Conservation (phyloP, 83 land plant species). For the Picea engelmannii region DNA sequence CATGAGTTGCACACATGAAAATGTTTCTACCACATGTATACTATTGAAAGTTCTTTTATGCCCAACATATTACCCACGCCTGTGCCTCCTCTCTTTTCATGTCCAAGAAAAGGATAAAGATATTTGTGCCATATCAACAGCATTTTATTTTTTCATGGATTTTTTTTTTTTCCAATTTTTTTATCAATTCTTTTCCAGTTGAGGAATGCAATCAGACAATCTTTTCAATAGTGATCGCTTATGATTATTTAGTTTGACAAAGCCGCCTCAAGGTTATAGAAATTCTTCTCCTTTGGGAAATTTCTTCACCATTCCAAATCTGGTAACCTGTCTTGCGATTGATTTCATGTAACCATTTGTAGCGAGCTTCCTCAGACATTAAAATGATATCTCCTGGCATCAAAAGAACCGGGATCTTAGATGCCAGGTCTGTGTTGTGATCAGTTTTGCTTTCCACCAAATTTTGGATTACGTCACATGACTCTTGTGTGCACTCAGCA, state of each 20-base stretch:
- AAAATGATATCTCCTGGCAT: conserved; percentile 75
- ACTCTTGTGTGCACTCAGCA: not conserved
- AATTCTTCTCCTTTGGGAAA: conserved; percentile 61
- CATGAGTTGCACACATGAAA: too few relatives aligned
- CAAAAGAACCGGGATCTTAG: conserved; percentile 55
- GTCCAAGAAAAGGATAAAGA: too few relatives aligned
- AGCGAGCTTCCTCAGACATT: conserved; percentile 82
- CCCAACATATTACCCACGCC: too few relatives aligned
- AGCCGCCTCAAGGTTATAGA: conserved; percentile 82
- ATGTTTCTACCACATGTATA: too few relatives aligned
- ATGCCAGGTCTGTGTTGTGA: not conserved
- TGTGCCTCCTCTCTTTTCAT: too few relatives aligned
- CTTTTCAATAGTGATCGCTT: too few relatives aligned
- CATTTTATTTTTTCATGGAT: too few relatives aligned
- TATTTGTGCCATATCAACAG: too few relatives aligned
- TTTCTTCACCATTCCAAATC: conserved; percentile 68
- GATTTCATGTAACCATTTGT: conserved; percentile 89
- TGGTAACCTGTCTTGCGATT: conserved; percentile 69
- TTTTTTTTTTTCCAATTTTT: too few relatives aligned
- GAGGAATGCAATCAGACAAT: too few relatives aligned
- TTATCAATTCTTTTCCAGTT: too few relatives aligned
- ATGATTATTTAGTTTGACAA: conserved; percentile 17
- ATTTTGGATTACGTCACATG: not conserved
- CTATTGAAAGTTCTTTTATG: too few relatives aligned
- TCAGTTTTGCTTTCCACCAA: not conserved